Percentiles rank a stretch among this genome's conserved stretches.
These are phyloP conservation scores for Trichoderma sp. DNA, from an alignment of 2,329 filamentous ascomycete genomes.

Conservation along the genomic window DNA sequence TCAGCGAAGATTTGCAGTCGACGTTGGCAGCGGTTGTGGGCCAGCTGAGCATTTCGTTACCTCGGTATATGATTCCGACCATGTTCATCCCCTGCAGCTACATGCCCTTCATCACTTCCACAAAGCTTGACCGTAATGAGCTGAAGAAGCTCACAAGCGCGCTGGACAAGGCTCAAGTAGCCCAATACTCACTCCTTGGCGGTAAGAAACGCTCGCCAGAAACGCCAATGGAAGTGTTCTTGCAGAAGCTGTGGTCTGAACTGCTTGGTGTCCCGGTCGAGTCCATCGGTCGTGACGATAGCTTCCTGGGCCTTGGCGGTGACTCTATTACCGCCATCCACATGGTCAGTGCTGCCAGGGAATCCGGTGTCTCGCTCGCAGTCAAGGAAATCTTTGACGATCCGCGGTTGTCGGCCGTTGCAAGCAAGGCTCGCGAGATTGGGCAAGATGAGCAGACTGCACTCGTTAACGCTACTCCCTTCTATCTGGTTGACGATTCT, in stretches of 20 bases:
- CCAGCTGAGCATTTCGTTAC: constrained; percentile 15
- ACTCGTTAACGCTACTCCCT: not conserved
- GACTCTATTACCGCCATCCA: constrained; percentile 31
- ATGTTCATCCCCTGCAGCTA: constrained; percentile 20
- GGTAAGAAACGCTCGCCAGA: constrained; percentile 13
- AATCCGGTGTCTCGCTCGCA: constrained; percentile 18
- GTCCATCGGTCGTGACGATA: constrained; percentile 31
- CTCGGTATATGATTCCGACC: constrained; percentile 23
- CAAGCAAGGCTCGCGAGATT: constrained; percentile 16
- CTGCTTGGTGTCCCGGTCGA: constrained; percentile 20
- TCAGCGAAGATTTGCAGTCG: constrained; percentile 10
- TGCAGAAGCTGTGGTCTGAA: constrained; percentile 23
- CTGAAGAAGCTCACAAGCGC: constrained; percentile 8
- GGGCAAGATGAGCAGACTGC: not conserved
- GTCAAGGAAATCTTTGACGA: constrained; percentile 30
- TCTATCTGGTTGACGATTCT: not conserved
- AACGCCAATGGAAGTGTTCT: constrained; percentile 17
- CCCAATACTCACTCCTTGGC: constrained; percentile 11
- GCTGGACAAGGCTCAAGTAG: not conserved
- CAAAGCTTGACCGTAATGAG: constrained; percentile 20
- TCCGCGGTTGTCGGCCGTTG: constrained; percentile 24
- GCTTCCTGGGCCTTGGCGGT: constrained; percentile 32
- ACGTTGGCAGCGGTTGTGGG: not conserved
- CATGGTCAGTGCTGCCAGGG: constrained; percentile 16
- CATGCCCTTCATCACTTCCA: constrained; percentile 26